These are phyloP conservation scores for Cutaneotrichosporon dermatis DNA, from an alignment of 1,284 basidiomycete species.

Conservation along the genomic window DNA sequence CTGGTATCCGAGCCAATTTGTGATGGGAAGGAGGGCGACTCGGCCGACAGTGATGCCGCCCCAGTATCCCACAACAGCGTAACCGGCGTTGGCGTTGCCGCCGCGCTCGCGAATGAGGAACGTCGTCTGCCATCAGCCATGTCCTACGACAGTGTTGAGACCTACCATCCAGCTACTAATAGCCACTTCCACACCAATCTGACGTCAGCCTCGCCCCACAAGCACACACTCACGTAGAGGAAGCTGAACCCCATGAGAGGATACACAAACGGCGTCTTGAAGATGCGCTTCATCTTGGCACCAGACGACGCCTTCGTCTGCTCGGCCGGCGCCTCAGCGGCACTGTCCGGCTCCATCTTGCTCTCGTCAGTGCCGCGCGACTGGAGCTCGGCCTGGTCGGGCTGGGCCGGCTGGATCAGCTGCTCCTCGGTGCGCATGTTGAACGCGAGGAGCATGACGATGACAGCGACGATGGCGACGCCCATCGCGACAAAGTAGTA, in stretches of 20 bases:
- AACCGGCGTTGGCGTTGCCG: constrained; percentile 15
- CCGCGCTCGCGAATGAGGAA: constrained; percentile 22
- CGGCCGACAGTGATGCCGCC: constrained; percentile 24
- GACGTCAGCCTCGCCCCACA: not conserved
- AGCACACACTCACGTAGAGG: constrained; percentile 12
- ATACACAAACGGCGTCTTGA: constrained; percentile 10
- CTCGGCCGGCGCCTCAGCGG: not conserved
- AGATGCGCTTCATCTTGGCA: constrained; percentile 18
- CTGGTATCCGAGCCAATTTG: constrained; percentile 23
- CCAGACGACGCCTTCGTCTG: not conserved
- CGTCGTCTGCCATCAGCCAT: constrained; percentile 8
- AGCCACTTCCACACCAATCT: constrained; percentile 18
- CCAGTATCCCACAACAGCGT: constrained; percentile 24
- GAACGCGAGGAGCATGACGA: constrained; percentile 17
- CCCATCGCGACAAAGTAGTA: constrained; percentile 20
- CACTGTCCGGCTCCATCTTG: too few species aligned
- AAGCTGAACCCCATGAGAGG: constrained; percentile 12
- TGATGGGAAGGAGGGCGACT: constrained; percentile 25
- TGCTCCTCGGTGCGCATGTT: constrained; percentile 19
- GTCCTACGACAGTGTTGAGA: not conserved
- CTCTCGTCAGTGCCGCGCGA: too few species aligned
- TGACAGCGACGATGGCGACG: constrained; percentile 7
- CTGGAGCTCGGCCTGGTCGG: too few species aligned
- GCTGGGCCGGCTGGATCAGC: constrained; percentile 1
- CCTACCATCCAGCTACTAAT: constrained; percentile 10